These are phyloP conservation scores for Cladosporium sp. DNA, from an alignment of 2,329 filamentous ascomycete species.

Conservation along the genomic window DNA sequence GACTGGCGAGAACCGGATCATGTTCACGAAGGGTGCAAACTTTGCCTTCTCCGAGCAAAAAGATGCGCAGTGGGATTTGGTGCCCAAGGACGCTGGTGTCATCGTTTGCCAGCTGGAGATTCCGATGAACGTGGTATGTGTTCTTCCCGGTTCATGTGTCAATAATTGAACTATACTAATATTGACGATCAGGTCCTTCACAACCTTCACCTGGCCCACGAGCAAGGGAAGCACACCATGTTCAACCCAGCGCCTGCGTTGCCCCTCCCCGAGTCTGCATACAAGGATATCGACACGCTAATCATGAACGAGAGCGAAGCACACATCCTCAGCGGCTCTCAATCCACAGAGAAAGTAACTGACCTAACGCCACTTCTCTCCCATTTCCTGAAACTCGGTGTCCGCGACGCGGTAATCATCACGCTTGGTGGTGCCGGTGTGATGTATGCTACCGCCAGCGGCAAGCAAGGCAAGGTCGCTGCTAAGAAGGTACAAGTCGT, in stretches of 20 bases:
- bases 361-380: slow-evolving; percentile 31
- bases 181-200: slow-evolving; percentile 23
- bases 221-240: slow-evolving; percentile 48
- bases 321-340: slow-evolving; percentile 50
- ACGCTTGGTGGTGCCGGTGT: slow-evolving; percentile 62
- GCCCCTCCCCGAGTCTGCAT: slow-evolving; percentile 59
- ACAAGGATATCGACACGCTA: slow-evolving; percentile 64
- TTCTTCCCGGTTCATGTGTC: neutral
- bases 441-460: slow-evolving; percentile 24
- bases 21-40: slow-evolving; percentile 45
- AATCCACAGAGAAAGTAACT: slow-evolving; percentile 30
- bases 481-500: slow-evolving; percentile 72
- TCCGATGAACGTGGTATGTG: slow-evolving; percentile 34
- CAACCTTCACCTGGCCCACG: slow-evolving; percentile 25
- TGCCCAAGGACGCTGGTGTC: slow-evolving; percentile 36
- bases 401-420: slow-evolving; percentile 71
- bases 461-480: slow-evolving; percentile 19
- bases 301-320: slow-evolving; percentile 91
- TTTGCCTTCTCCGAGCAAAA: slow-evolving; percentile 29
- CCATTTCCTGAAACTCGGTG: slow-evolving; percentile 62
- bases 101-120: slow-evolving; percentile 44
- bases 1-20: slow-evolving; percentile 44
- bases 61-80: slow-evolving; percentile 29
- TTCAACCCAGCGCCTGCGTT: slow-evolving; percentile 77
- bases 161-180: neutral